These are phyloP conservation scores for Nemania sp. DNA, from an alignment of 2,329 filamentous ascomycete species.

Conservation along the genomic window DNA sequence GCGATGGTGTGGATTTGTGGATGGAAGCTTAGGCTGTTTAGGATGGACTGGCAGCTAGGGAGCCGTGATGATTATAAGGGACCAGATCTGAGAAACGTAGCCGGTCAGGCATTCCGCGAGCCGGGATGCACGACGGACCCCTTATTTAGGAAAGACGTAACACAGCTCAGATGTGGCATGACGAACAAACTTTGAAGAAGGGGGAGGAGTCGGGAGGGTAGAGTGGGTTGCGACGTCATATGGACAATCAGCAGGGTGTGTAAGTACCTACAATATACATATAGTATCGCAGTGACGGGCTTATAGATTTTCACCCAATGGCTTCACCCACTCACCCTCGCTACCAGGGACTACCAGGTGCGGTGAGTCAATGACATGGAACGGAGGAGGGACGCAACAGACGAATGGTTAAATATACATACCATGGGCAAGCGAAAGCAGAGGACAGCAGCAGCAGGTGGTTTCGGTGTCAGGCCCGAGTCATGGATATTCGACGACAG, in stretches of 20 bases:
- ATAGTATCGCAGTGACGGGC: background rate
- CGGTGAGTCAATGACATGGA: background rate
- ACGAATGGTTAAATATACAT: background rate
- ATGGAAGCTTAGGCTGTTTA: background rate
- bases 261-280: background rate
- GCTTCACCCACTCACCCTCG: background rate
- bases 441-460: background rate
- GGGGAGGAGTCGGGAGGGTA: slow-evolving; percentile 9
- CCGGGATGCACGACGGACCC: slow-evolving; percentile 1
- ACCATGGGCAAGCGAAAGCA: background rate
- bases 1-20: background rate
- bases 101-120: background rate
- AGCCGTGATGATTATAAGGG: slow-evolving; percentile 1
- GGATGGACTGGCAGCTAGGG: background rate
- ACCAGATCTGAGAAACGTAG: background rate
- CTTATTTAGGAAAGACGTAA: slow-evolving; percentile 11
- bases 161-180: slow-evolving; percentile 1
- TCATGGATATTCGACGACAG: background rate
- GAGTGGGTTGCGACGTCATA: slow-evolving; percentile 33
- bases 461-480: background rate
- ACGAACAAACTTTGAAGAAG: slow-evolving; percentile 21
- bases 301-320: background rate
- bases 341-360: too few relatives aligned
- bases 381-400: background rate
- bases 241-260: slow-evolving; percentile 25